Conservation (phyloP, 192 early-diverging fungal species). For the Diversispora eburnea region DNA sequence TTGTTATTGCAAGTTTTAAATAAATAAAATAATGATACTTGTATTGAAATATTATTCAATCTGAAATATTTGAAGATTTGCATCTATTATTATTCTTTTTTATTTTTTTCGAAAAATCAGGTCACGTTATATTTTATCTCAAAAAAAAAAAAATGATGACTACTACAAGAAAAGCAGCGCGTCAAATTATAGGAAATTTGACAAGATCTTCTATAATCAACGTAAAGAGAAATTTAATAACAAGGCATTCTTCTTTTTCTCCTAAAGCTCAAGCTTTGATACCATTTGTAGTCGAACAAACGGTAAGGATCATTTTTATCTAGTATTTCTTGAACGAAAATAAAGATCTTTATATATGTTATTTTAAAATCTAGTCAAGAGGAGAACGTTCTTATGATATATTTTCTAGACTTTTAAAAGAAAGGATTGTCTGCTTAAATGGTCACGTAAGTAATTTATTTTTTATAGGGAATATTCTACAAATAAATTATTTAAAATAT, state of each 20-base stretch:
- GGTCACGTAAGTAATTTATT: conserved; percentile 55
- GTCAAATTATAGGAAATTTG: no score
- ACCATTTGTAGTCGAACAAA: conserved; percentile 64
- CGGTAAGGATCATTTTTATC: conserved; percentile 38
- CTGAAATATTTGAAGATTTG: no score
- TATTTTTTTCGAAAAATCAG: no score
- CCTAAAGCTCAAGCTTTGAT: conserved; percentile 44
- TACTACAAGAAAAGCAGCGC: no score
- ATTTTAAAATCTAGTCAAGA: conserved; percentile 44
- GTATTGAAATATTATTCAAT: no score
- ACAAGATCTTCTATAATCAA: no score
- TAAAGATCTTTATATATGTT: background rate
- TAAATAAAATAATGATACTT: no score
- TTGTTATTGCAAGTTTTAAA: no score
- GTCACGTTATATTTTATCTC: no score
- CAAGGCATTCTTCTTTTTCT: background rate
- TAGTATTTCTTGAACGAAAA: background rate
- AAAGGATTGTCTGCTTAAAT: conserved; percentile 95
- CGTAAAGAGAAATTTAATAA: no score
- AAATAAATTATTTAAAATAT: background rate
- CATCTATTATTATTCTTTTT: no score
- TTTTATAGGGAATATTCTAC: background rate
- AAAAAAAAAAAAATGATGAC: no score
- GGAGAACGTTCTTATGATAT: conserved; percentile 98
- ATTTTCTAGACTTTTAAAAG: conserved; percentile 93